Evolutionary conservation across 192 early-diverging fungal genomes (phyloP).

Genomic region (Phycomyces blakesleeanus): DNA sequence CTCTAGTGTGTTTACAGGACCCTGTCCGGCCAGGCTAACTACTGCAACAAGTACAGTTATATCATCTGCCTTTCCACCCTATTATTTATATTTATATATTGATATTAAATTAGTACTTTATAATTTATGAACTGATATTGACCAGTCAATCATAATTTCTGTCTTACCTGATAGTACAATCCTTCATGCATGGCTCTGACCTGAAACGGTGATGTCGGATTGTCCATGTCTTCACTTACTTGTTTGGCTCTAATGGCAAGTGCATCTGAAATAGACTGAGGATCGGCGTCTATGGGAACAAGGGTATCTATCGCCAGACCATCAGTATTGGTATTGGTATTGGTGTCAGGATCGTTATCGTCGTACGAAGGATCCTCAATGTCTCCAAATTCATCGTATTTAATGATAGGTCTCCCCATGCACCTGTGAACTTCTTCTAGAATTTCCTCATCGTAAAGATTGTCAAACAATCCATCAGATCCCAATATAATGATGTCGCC

Average conservation of each 20-base stretch:
- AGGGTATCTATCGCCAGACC: slow-evolving; percentile 1
- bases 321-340: slow-evolving; percentile 20
- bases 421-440: slow-evolving; percentile 73
- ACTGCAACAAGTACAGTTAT: slow-evolving; percentile 84
- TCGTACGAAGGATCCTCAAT: slow-evolving; percentile 21
- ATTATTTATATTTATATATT: no score
- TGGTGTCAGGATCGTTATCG: slow-evolving; percentile 21
- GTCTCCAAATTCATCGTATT: background rate
- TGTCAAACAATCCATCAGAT: slow-evolving; percentile 95
- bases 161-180: slow-evolving; percentile 38
- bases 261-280: slow-evolving; percentile 73
- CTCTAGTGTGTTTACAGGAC: no score
- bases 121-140: no score
- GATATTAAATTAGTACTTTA: slow-evolving; percentile 50
- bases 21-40: slow-evolving; percentile 28
- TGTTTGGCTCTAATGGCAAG: slow-evolving; percentile 72
- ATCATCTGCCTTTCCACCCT: slow-evolving; percentile 94
- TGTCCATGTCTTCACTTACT: slow-evolving; percentile 77
- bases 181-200: slow-evolving; percentile 92
- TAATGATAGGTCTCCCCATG: slow-evolving; percentile 13
- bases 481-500: slow-evolving; percentile 93
- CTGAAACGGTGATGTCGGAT: slow-evolving; percentile 84
- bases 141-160: background rate
- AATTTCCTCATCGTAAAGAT: slow-evolving; percentile 97
- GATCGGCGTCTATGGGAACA: slow-evolving; percentile 46